Percentiles rank a stretch among this genome's conserved stretches.
These are phyloP conservation scores for Cnidoscolus chayamansa DNA, from an alignment of 441 rosid species.

Conservation along the genomic window DNA sequence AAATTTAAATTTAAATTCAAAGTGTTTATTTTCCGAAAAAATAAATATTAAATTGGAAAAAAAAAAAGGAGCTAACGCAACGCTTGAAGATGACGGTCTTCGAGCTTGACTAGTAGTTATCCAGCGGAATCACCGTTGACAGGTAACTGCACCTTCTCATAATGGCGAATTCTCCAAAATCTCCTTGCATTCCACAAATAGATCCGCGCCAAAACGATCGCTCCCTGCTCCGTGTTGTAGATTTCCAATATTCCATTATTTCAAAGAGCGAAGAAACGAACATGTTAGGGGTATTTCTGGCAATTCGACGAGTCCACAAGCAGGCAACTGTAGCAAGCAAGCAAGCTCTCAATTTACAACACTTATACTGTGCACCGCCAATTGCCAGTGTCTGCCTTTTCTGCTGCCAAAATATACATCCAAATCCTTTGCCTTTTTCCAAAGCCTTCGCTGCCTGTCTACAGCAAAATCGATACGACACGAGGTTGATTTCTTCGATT, in stretches of 20 bases:
- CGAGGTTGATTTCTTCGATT: constrained; percentile 4
- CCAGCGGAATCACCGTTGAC: not conserved
- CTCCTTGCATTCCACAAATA: not conserved
- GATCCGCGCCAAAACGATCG: too few relatives aligned
- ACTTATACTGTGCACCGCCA: not conserved
- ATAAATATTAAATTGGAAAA: too few relatives aligned
- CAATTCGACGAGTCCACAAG: not conserved
- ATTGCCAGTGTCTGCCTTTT: constrained; percentile 1
- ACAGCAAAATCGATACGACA: not conserved
- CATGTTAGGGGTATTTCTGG: constrained; percentile 12
- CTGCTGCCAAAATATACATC: not conserved
- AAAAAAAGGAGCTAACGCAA: too few relatives aligned
- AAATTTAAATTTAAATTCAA: too few relatives aligned
- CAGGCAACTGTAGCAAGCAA: constrained; percentile 2
- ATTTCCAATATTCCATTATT: not conserved
- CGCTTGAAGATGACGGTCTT: not conserved
- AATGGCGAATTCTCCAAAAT: not conserved
- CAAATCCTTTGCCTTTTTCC: not conserved
- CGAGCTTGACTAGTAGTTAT: not conserved
- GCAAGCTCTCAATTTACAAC: not conserved
- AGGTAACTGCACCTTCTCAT: not conserved
- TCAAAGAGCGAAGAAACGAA: too few relatives aligned
- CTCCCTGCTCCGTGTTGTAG: not conserved
- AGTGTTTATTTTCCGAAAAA: too few relatives aligned
- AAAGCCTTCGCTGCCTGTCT: not conserved